Base-by-base conservation (phyloP, 768 basidiomycete genomes). In the Psilocybe azurescens region DNA sequence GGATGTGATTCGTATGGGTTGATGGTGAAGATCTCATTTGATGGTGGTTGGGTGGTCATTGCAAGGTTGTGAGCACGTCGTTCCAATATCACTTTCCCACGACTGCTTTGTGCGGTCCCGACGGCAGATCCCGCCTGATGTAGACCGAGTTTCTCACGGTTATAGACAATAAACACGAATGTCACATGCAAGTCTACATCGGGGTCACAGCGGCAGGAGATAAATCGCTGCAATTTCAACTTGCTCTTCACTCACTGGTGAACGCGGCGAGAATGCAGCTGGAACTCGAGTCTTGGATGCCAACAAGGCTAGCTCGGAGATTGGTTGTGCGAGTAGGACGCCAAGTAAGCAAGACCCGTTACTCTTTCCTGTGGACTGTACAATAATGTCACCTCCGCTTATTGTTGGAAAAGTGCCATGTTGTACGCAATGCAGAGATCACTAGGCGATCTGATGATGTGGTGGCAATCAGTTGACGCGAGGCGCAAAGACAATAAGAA, bases 1-100 rank as follows among this genome's bases (percentile, higher is more conserved):
- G 89, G 83, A 69, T 95, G 87, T 1, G 81, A 82, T 56, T 87
- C 85, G 69, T 94, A 94, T 7, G 93, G 93, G 67, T 94, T 94
- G 47, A 74, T 68, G 5, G 79, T 73, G 70, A 87, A 83, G 53
- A 89, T 78, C 56, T 83, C 80, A 68, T 70, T 67, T 20, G 66
- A 47, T 30, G 64, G 29, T 8, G 51, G 28, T 24, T 60, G 58
- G 57, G 48, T 64, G 20, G 68, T 56, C 68, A 69, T 69, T 33
- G 57, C 44, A 24, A 49, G 46, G 48, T 32, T 3, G 28, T 20
- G 14, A 38, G 32, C 33, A 36, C 24, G 24, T 36, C 33, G 11
- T 36, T 44, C 7, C 14, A 16, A 24, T 16, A 44, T 44, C 33
- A 11, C 33, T 5, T 44, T 44, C 41, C 4, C 41, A 16, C 41